Evolutionary conservation across 1,139 yeast genomes (phyloP).

Genomic region (Zhuliangozyma blackwelliae): DNA sequence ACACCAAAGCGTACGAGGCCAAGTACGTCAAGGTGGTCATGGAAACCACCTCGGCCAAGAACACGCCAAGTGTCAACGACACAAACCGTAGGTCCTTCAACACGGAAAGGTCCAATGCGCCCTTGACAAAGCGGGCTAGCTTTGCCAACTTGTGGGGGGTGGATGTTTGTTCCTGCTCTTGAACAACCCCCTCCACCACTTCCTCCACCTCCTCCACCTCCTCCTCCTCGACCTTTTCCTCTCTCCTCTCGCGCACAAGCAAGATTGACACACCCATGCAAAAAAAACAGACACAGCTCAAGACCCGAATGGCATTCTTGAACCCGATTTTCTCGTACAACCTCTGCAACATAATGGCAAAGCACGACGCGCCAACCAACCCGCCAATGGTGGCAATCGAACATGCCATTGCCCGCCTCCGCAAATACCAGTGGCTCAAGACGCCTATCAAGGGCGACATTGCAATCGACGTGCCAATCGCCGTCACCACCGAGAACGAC

Average conservation of each 20-base stretch:
- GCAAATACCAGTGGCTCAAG: conserved; percentile 59
- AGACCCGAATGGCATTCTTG: conserved; percentile 57
- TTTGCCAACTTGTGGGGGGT: not conserved
- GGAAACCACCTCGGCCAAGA: conserved; percentile 45
- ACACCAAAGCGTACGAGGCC: conserved; percentile 45
- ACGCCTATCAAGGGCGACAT: conserved; percentile 59
- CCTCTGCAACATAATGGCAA: conserved; percentile 51
- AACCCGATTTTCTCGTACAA: conserved; percentile 48
- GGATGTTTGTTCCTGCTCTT: not conserved
- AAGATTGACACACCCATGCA: conserved; percentile 34
- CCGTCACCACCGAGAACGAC: conserved; percentile 53
- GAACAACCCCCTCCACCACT: not conserved
- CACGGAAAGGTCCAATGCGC: conserved; percentile 36
- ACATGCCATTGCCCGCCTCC: conserved; percentile 51
- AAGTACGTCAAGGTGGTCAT: conserved; percentile 50
- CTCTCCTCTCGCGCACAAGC: conserved; percentile 41
- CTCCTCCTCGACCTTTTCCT: conserved; percentile 1
- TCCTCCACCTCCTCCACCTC: not conserved
- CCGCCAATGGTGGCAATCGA: conserved; percentile 62
- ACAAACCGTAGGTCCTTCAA: conserved; percentile 38
- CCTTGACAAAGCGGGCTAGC: conserved; percentile 16
- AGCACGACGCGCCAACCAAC: conserved; percentile 56
- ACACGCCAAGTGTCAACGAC: conserved; percentile 38
- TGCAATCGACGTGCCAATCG: conserved; percentile 53
- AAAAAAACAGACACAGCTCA: conserved; percentile 47